A percentile compares a stretch with the other conserved stretches of the same genome.
Evolutionary conservation across 2,329 filamentous ascomycete species (phyloP).

Genomic region (Colletotrichum sp.): DNA sequence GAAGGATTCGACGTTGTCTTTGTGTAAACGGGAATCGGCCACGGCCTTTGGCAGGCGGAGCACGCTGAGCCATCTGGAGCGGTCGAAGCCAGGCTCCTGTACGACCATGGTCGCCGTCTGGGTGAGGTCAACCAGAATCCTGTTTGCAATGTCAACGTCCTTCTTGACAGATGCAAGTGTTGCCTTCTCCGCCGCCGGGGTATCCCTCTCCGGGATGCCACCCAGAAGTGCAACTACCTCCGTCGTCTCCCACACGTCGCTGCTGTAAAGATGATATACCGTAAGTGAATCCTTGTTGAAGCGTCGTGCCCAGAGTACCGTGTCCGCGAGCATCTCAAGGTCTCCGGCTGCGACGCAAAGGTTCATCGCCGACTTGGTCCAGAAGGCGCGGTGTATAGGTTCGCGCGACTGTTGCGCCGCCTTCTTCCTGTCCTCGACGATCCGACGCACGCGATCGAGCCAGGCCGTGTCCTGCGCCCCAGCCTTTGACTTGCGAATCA

Average conservation of each 20-base stretch:
- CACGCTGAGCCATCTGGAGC: not conserved
- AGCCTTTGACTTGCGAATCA: not conserved
- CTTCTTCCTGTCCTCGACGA: slow-evolving; percentile 25
- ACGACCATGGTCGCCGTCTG: slow-evolving; percentile 6
- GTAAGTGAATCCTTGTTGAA: slow-evolving; percentile 32
- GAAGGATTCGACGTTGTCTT: not conserved
- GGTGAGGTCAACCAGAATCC: slow-evolving; percentile 12
- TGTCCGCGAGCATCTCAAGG: slow-evolving; percentile 25
- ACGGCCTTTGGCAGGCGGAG: not conserved
- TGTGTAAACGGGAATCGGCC: not conserved
- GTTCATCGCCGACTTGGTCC: slow-evolving; percentile 29
- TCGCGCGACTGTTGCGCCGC: slow-evolving; percentile 28
- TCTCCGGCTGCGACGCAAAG: slow-evolving; percentile 30
- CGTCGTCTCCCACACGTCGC: not conserved
- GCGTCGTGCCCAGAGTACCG: slow-evolving; percentile 30
- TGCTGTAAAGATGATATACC: slow-evolving; percentile 20
- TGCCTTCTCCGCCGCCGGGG: not conserved
- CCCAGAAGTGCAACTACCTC: slow-evolving; percentile 24
- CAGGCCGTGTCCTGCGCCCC: slow-evolving; percentile 1
- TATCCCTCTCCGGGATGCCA: not conserved
- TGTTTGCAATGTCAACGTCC: not conserved
- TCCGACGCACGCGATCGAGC: slow-evolving; percentile 11
- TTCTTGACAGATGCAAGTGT: not conserved
- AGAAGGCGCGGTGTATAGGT: slow-evolving; percentile 26
- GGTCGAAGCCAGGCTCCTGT: slow-evolving; percentile 11